Evolutionary conservation across 352 stramenopile species (phyloP).

Genomic region (Phytophthora niederhauseri): DNA sequence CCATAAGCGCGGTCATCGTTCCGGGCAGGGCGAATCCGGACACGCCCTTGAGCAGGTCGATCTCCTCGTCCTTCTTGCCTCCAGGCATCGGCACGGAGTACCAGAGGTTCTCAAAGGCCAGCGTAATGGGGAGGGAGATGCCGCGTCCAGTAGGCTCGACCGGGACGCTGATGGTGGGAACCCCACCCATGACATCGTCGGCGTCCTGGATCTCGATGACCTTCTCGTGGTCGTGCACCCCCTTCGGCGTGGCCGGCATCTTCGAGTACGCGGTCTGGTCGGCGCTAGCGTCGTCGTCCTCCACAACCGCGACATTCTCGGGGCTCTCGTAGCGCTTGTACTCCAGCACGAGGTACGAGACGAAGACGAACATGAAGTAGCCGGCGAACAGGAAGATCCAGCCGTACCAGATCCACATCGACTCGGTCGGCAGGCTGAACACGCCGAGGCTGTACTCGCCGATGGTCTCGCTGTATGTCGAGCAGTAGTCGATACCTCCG

Average conservation of each 20-base stretch:
- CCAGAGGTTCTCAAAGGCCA: slow-evolving; percentile 47
- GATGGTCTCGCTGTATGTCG: slow-evolving; percentile 29
- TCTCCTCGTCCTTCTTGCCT: slow-evolving; percentile 24
- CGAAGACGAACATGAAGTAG: slow-evolving; percentile 40
- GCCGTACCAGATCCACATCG: slow-evolving; percentile 56
- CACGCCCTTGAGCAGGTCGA: slow-evolving; percentile 47
- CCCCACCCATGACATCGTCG: background rate
- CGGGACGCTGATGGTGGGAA: slow-evolving; percentile 26
- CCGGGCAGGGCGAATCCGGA: slow-evolving; percentile 44
- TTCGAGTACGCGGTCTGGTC: background rate
- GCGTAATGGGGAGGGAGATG: slow-evolving; percentile 35
- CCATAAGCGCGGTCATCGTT: slow-evolving; percentile 56
- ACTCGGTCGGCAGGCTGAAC: slow-evolving; percentile 53
- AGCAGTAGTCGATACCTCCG: slow-evolving; percentile 55
- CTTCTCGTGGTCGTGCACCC: background rate
- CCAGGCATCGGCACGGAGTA: slow-evolving; percentile 46
- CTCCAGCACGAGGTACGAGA: slow-evolving; percentile 25
- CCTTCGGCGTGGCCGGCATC: slow-evolving; percentile 30
- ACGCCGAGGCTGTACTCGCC: slow-evolving; percentile 51
- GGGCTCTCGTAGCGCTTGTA: slow-evolving; percentile 27
- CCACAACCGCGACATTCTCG: slow-evolving; percentile 23
- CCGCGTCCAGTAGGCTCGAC: slow-evolving; percentile 21
- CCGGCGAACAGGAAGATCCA: slow-evolving; percentile 56
- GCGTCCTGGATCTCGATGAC: background rate
- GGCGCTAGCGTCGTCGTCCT: slow-evolving; percentile 1